Base-by-base conservation (phyloP, 768 basidiomycete genomes). In the Solioccasus polychromus region DNA sequence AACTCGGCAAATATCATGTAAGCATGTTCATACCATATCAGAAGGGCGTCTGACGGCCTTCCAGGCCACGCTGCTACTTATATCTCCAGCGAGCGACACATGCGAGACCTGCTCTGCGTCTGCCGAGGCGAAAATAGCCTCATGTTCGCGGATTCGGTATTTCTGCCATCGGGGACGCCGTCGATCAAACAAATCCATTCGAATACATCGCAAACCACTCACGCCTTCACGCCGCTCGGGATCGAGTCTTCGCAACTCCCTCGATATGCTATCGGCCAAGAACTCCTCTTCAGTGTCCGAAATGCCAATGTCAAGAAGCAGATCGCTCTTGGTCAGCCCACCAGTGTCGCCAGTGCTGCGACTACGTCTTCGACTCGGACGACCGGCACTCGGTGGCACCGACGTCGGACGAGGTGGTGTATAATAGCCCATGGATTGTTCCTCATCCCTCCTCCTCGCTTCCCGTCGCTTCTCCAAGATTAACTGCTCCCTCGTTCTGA, bases 21-120 rank as follows among this genome's bases (percentile, higher is more conserved):
- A 22, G 32, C 12, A 28, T 29, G 23, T 5, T 68, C 78, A 44
- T 54, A 94, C 94, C 88, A 97, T 95, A 60, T 98, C 93, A 2
- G 92, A 95, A 9, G 94, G 92, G 19, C 92, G 72, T 53, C 91
- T 77, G 24, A 97, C 84, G 12, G 83, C 76, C 60, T 84, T 78
- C 95, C 94, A 97, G 5, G 93, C 92, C 59, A 71, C 68, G 2
- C 91, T 90, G 20, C 72, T 68, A 58, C 92, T 83, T 22, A 94
- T 73, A 63, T 95, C 94, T 14, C 92, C 92, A 31, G 87, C 85
- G 20, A 79, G 75, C 38, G 74, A 72, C 61, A 80, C 72, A 61
- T 91, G 88, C 5, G 82, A 76, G 35, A 92, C 73, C 49, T 79
- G 79, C 58, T 91, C 86, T 10, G 69, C 67, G 23, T 85, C 87